Evolutionary conservation across 495 filamentous ascomycete genomes (phyloP).

Genomic region (Aspergillus incahuasiensis): DNA sequence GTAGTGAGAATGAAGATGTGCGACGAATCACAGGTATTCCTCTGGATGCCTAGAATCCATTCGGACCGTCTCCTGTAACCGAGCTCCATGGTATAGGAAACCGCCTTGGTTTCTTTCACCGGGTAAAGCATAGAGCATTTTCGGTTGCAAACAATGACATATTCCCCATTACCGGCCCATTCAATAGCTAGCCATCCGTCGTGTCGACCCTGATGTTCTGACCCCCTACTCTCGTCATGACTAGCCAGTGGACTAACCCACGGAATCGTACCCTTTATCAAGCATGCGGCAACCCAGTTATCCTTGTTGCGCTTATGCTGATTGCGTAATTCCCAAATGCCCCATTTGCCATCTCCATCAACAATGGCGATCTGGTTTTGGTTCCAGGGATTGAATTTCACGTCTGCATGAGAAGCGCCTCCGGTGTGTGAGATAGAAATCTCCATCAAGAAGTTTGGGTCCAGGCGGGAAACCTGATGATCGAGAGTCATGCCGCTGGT

Average conservation of each 20-base stretch:
- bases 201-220: conserved; percentile 20
- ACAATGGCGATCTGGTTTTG: conserved; percentile 65
- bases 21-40: conserved; percentile 39
- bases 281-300: conserved; percentile 22
- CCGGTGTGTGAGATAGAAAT: conserved; percentile 52
- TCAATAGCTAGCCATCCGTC: conserved; percentile 52
- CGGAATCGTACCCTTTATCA: conserved; percentile 29
- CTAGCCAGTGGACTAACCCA: conserved; percentile 13
- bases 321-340: conserved; percentile 63
- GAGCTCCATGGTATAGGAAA: conserved; percentile 31
- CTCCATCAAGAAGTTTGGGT: conserved; percentile 56
- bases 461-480: conserved; percentile 49
- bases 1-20: conserved; percentile 57
- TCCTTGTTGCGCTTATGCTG: conserved; percentile 28
- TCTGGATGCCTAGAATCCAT: conserved; percentile 52
- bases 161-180: conserved; percentile 44
- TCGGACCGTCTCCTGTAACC: conserved; percentile 33
- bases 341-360: conserved; percentile 71
- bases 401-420: conserved; percentile 59
- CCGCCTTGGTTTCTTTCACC: conserved; percentile 18
- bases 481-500: conserved; percentile 5
- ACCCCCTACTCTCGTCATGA: conserved; percentile 10
- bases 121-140: conserved; percentile 37
- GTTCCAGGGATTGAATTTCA: conserved; percentile 74
- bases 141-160: conserved; percentile 44